Conservation (phyloP, 176 grass and related monocot genomes). For the Cenchrus fungigraminus region DNA sequence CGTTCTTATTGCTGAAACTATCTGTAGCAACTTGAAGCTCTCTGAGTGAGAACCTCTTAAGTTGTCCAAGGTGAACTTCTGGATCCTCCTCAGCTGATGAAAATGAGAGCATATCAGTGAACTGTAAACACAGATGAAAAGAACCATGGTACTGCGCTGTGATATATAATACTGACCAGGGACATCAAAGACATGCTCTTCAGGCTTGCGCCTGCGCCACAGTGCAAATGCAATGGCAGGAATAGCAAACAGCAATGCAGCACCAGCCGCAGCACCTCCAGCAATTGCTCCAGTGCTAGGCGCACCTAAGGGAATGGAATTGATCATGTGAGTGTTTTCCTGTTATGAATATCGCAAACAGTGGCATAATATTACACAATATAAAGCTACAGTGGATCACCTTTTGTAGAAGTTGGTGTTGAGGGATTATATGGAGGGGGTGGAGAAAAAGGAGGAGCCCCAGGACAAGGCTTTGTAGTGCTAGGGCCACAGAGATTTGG, state of each 20-base stretch:
- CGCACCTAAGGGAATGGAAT: conserved; percentile 34
- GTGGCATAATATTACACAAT: conserved; percentile 3
- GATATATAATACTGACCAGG: conserved; percentile 59
- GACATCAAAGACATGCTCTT: conserved; percentile 87
- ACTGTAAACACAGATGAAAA: conserved; percentile 28
- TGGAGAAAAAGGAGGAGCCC: conserved; percentile 75
- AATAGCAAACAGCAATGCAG: conserved; percentile 67
- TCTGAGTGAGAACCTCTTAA: conserved; percentile 80
- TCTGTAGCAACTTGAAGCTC: conserved; percentile 93
- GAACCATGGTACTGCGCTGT: background rate
- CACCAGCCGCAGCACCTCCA: conserved; percentile 76
- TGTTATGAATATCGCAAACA: conserved; percentile 1
- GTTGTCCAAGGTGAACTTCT: conserved; percentile 89
- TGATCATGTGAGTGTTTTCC: background rate
- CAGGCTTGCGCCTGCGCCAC: conserved; percentile 73
- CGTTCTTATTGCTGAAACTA: conserved; percentile 78
- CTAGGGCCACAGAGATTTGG: conserved; percentile 68
- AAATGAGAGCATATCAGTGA: conserved; percentile 36
- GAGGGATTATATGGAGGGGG: conserved; percentile 68
- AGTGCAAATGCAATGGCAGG: conserved; percentile 76
- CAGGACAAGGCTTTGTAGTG: conserved; percentile 66
- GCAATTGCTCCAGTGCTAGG: conserved; percentile 73
- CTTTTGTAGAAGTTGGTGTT: conserved; percentile 38
- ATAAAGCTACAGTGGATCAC: conserved; percentile 40
- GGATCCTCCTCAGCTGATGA: conserved; percentile 90